Conservation (phyloP, 2,329 filamentous ascomycete genomes). For the Diaporthe eres region DNA sequence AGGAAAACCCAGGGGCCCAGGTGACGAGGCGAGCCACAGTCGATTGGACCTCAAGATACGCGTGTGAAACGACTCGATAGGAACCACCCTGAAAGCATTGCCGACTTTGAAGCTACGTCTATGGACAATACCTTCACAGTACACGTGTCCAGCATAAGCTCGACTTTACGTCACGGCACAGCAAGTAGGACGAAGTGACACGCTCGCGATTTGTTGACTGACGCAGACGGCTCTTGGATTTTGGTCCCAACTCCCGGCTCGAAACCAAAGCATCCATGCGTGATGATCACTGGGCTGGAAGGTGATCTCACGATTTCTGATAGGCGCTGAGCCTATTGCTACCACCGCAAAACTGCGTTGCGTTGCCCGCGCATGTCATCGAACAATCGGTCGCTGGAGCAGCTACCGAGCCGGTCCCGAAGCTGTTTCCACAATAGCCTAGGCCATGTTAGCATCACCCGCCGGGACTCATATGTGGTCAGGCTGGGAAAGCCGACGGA, state of each 20-base stretch:
- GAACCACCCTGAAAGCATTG: not conserved
- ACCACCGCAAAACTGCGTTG: slow-evolving; percentile 56
- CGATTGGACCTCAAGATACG: not conserved
- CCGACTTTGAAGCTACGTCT: not conserved
- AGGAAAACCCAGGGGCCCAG: not conserved
- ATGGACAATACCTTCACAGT: not conserved
- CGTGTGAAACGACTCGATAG: not conserved
- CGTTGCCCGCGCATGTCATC: slow-evolving; percentile 58
- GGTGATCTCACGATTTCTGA: not conserved
- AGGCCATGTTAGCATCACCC: slow-evolving; percentile 47
- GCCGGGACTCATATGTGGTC: not conserved
- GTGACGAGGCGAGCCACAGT: not conserved
- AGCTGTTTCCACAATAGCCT: slow-evolving; percentile 52
- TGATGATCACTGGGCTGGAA: not conserved
- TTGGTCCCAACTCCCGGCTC: not conserved
- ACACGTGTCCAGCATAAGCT: not conserved
- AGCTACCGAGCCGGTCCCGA: slow-evolving; percentile 49
- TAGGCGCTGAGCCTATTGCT: slow-evolving; percentile 54
- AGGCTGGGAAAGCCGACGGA: not conserved
- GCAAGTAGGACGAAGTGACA: not conserved
- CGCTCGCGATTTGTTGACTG: not conserved
- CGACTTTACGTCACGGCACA: slow-evolving; percentile 13
- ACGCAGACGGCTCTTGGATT: not conserved
- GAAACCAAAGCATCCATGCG: not conserved
- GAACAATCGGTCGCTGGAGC: slow-evolving; percentile 53